Evolutionary conservation across 805 yeast species (phyloP).

Genomic region (Monosporozyma yasuniensis): DNA sequence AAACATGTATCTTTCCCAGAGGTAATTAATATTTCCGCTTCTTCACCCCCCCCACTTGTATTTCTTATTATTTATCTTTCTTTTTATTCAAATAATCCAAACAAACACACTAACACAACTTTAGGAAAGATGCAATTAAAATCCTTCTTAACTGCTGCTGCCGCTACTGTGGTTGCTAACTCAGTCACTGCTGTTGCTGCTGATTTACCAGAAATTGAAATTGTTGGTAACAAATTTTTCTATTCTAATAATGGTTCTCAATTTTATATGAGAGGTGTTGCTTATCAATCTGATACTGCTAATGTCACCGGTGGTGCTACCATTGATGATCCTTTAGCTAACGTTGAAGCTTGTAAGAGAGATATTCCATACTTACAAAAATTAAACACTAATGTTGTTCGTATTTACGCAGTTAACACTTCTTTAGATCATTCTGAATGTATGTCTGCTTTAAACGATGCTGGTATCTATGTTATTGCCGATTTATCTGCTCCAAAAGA

Average conservation of each 20-base stretch:
- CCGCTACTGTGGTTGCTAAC: conserved; percentile 22
- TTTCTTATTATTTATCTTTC: no score
- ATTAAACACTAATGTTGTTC: conserved; percentile 57
- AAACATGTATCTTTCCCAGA: neutral
- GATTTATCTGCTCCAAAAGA: conserved; percentile 62
- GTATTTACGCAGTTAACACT: conserved; percentile 70
- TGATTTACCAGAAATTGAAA: conserved; percentile 55
- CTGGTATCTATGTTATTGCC: conserved; percentile 74
- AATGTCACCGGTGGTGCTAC: conserved; percentile 37
- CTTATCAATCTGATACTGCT: conserved; percentile 65
- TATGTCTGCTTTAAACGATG: conserved; percentile 56
- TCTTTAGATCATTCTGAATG: conserved; percentile 57
- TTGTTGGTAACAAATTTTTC: conserved; percentile 71
- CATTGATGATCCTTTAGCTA: conserved; percentile 66
- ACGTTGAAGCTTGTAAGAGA: conserved; percentile 51
- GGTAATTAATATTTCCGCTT: neutral
- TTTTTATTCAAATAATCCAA: neutral
- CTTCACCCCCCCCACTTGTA: neutral
- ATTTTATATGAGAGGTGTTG: conserved; percentile 69
- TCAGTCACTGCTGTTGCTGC: conserved; percentile 28
- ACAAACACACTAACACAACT: conserved; percentile 11
- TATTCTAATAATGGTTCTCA: conserved; percentile 71
- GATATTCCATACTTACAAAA: conserved; percentile 63
- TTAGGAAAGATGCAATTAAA: conserved; percentile 28
- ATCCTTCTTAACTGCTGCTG: conserved; percentile 30